Percentiles rank a stretch among this genome's conserved stretches.
Conservation (phyloP, 1,284 basidiomycete genomes). For the Lentinus polychrous region DNA sequence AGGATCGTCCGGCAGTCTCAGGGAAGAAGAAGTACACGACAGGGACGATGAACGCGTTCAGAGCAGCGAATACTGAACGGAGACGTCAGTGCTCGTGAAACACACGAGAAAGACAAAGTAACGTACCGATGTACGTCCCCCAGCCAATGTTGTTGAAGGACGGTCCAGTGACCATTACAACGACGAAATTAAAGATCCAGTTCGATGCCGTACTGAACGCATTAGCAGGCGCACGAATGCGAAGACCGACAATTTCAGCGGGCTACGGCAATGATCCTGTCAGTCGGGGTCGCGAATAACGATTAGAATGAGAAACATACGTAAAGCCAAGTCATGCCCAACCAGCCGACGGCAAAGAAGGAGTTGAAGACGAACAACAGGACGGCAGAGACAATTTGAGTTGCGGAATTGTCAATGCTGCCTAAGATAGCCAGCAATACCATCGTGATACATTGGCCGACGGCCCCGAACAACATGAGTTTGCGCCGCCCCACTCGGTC, state of each 20-base stretch:
- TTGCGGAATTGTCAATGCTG: constrained; percentile 36
- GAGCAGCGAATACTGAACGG: constrained; percentile 47
- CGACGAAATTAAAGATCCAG: constrained; percentile 61
- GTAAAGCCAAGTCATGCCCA: constrained; percentile 68
- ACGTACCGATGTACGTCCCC: constrained; percentile 53
- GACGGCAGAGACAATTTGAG: constrained; percentile 48
- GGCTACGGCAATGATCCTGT: constrained; percentile 33
- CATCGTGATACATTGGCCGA: constrained; percentile 58
- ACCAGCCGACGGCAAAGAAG: constrained; percentile 68
- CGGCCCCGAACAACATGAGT: constrained; percentile 64
- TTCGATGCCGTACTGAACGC: constrained; percentile 64
- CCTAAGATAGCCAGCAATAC: constrained; percentile 54
- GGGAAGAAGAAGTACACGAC: constrained; percentile 61
- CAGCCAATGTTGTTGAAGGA: constrained; percentile 58
- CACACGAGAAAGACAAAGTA: not conserved
- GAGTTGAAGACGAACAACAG: constrained; percentile 67
- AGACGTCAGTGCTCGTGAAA: not conserved
- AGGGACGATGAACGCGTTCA: constrained; percentile 57
- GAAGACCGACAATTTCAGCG: constrained; percentile 58
- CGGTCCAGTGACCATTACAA: constrained; percentile 63
- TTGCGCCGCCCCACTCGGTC: constrained; percentile 58
- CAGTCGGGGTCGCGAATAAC: not conserved
- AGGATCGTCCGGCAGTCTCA: constrained; percentile 57
- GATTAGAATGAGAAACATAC: constrained; percentile 28
- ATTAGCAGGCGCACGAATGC: constrained; percentile 62